Evolutionary conservation across 441 rosid genomes (phyloP).

Genomic region (Manihot esculenta): DNA sequence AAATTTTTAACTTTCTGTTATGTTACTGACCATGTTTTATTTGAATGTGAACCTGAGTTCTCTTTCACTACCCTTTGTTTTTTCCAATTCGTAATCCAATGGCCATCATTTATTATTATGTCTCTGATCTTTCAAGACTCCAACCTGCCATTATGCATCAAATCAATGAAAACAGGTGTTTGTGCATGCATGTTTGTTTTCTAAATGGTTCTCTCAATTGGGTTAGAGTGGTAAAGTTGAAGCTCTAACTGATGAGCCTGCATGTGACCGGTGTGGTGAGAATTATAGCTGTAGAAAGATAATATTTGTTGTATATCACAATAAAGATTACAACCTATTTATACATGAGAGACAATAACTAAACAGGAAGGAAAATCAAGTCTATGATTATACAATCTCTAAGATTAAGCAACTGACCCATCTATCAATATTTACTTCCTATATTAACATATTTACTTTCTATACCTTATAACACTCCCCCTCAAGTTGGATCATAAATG

Average conservation of each 20-base stretch:
- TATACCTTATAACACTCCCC: too few relatives aligned
- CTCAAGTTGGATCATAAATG: too few relatives aligned
- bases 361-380: too few relatives aligned
- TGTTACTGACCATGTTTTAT: neutral
- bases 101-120: neutral
- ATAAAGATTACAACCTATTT: too few relatives aligned
- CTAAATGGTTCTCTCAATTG: neutral
- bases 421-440: too few relatives aligned
- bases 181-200: neutral
- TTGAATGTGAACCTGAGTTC: neutral
- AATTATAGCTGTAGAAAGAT: neutral
- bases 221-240: neutral
- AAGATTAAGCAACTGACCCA: too few relatives aligned
- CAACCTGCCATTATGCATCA: neutral
- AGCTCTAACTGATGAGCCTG: neutral
- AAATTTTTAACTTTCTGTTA: neutral
- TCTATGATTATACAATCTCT: too few relatives aligned
- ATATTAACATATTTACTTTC: too few relatives aligned
- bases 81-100: neutral
- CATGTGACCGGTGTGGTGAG: neutral
- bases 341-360: too few relatives aligned
- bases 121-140: neutral
- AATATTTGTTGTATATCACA: too few relatives aligned
- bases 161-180: neutral
- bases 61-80: too few relatives aligned